Percentiles rank a stretch among this genome's conserved stretches.
These are phyloP conservation scores for Russula griseocarnosa DNA, from an alignment of 768 basidiomycete species.

Conservation along the genomic window DNA sequence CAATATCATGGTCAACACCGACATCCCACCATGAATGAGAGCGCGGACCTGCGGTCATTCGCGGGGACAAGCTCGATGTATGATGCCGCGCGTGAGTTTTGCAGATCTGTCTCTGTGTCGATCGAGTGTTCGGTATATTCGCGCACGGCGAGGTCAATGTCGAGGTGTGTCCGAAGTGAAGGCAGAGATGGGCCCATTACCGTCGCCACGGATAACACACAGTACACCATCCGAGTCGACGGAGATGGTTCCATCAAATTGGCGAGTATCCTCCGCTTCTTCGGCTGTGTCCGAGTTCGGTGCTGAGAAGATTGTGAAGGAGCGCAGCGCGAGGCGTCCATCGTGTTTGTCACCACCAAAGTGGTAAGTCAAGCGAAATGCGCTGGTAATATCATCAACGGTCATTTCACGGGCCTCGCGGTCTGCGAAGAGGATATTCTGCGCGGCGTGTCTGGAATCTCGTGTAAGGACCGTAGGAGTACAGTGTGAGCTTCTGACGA, in stretches of 20 bases:
- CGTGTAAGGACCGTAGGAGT: slow-evolving; percentile 88
- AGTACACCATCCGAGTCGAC: slow-evolving; percentile 86
- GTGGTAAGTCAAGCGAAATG: slow-evolving; percentile 80
- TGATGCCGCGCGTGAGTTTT: slow-evolving; percentile 84
- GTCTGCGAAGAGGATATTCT: slow-evolving; percentile 92
- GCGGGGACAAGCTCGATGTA: slow-evolving; percentile 87
- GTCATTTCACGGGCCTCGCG: slow-evolving; percentile 94
- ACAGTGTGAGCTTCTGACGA: slow-evolving; percentile 72
- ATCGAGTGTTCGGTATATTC: slow-evolving; percentile 96
- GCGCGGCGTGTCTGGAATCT: slow-evolving; percentile 88
- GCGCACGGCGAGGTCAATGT: slow-evolving; percentile 77
- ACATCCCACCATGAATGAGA: slow-evolving; percentile 97
- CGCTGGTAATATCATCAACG: slow-evolving; percentile 88
- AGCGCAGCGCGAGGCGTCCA: slow-evolving; percentile 75
- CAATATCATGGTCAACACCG: slow-evolving; percentile 87
- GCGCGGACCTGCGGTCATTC: slow-evolving; percentile 59
- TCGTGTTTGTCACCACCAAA: slow-evolving; percentile 79
- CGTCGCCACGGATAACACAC: slow-evolving; percentile 83
- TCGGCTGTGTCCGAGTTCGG: slow-evolving; percentile 51
- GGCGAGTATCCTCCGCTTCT: slow-evolving; percentile 60
- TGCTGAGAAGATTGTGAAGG: slow-evolving; percentile 73
- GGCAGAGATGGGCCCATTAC: slow-evolving; percentile 94
- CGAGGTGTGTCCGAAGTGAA: slow-evolving; percentile 79
- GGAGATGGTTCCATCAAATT: slow-evolving; percentile 81
- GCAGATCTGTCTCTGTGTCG: slow-evolving; percentile 56